Evolutionary conservation across 306 rosid species (phyloP), one percentile per base, ranked within the genome.

Genomic region (Potentilla sterilis): DNA sequence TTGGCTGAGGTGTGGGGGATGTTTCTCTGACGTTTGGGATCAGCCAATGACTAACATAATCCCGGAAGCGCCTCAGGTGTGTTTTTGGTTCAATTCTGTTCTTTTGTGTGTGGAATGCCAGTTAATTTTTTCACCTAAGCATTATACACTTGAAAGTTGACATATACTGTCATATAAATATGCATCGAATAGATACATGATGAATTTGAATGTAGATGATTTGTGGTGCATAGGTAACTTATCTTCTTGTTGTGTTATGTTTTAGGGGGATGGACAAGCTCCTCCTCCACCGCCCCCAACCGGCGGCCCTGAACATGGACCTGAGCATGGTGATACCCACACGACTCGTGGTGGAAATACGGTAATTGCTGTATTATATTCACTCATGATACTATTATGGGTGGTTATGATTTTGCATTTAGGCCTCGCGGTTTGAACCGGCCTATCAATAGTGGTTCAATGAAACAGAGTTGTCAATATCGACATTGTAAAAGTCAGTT

Each of bases 1-100:
- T 67, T 47, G 61, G 67, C 55, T 48, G 67, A 62, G 67, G 43
- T 62, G 62, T 68, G 43, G 75, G 85, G 77, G 80, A 80, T 78
- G 82, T 68, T 88, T 87, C 83, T 79, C 77, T 85, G 88, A 86
- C 83, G 69, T 88, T 79, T 77, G 85, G 81, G 82, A 82, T 87
- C 87, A 81, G 86, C 82, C 86, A 81, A 96, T 96, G 99, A 76
- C 84, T 75, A 88, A 81, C 81, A 87, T 87, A 74, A 90, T 21
- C 78, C 81, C 88, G 0, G 96, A 92, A 9, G 75, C 80, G 54
- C 78, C 85, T 81, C 93, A 85, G 96, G 99, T 89, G 59, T 70
- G 47, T 51, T 34, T 28, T 42, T 11, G 41, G 41, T 28, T 37
- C 41, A 22, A 4, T 65, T 32, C 64, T 41, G 10, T 40, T 72